These are phyloP conservation scores for Eremothecium gossypii DNA, from an alignment of 1,139 yeast genomes.

Conservation along the genomic window DNA sequence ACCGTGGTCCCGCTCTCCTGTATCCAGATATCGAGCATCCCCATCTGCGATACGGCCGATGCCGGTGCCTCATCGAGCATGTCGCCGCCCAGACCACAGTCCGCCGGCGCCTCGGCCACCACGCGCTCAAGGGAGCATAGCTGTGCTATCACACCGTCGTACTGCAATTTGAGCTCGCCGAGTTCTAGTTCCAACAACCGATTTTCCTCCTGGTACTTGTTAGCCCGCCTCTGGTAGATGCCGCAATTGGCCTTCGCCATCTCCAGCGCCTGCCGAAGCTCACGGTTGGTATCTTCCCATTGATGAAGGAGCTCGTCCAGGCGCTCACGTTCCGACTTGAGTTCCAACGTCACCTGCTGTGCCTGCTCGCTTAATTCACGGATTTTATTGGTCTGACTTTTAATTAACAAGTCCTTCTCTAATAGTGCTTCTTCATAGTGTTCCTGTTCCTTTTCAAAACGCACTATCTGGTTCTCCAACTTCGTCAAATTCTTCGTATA, in stretches of 20 bases:
- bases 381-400: conserved; percentile 3
- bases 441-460: conserved; percentile 4
- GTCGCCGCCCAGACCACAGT: neutral
- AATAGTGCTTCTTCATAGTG: conserved; percentile 6
- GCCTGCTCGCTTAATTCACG: neutral
- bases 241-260: neutral
- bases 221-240: neutral
- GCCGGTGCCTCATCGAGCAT: too few species aligned
- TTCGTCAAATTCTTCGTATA: conserved; percentile 3
- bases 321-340: conserved; percentile 2
- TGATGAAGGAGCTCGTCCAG: neutral
- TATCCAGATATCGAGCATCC: neutral
- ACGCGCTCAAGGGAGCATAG: neutral
- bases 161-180: neutral
- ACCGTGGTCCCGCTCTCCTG: too few species aligned
- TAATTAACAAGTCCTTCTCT: conserved; percentile 5
- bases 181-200: conserved; percentile 2
- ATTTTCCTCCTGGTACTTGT: conserved; percentile 1
- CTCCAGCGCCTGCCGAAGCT: neutral
- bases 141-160: neutral
- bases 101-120: too few species aligned
- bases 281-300: conserved; percentile 3
- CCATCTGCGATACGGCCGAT: neutral
- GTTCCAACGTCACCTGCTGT: conserved; percentile 1
- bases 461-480: conserved; percentile 5